Evolutionary conservation across 305 asterid species (phyloP).

Genomic region (Rubia occidens): DNA sequence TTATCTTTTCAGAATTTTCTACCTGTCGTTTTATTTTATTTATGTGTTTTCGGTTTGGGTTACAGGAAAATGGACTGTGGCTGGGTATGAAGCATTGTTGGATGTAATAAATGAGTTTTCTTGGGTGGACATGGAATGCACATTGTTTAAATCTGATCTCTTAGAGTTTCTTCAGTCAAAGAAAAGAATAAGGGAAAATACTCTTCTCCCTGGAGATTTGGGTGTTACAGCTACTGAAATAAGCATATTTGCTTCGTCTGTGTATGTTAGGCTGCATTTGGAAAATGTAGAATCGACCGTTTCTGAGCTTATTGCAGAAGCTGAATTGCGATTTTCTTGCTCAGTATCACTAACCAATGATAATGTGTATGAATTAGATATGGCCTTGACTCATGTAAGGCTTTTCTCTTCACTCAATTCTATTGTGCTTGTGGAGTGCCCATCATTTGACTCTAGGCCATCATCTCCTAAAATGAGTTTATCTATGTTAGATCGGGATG

Average conservation of each 20-base stretch:
- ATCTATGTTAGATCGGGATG: conserved; percentile 39
- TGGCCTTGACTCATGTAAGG: conserved; percentile 51
- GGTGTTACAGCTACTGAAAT: conserved; percentile 37
- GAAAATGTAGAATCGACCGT: conserved; percentile 35
- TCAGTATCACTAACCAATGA: conserved; percentile 47
- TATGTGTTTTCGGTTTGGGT: conserved; percentile 12
- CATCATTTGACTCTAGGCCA: conserved; percentile 40
- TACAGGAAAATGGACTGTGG: conserved; percentile 45
- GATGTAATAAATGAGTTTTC: conserved; percentile 63
- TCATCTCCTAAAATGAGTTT: conserved; percentile 48
- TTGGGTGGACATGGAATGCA: conserved; percentile 42
- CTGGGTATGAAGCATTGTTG: conserved; percentile 52
- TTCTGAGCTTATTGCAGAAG: conserved; percentile 63
- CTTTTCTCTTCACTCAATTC: conserved; percentile 67
- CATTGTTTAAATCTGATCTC: conserved; percentile 43
- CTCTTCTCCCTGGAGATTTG: conserved; percentile 34
- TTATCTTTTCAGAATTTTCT: conserved; percentile 14
- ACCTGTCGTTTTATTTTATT: neutral
- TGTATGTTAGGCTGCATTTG: conserved; percentile 46
- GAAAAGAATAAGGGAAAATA: conserved; percentile 34
- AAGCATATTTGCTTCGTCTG: conserved; percentile 46
- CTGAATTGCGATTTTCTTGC: conserved; percentile 53
- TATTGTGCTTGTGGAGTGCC: conserved; percentile 60
- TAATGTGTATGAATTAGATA: conserved; percentile 31
- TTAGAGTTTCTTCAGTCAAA: conserved; percentile 43